phyloP scores from a whole-genome alignment of 306 rosid genomes.

The Gastrolobium villosum region DNA sequence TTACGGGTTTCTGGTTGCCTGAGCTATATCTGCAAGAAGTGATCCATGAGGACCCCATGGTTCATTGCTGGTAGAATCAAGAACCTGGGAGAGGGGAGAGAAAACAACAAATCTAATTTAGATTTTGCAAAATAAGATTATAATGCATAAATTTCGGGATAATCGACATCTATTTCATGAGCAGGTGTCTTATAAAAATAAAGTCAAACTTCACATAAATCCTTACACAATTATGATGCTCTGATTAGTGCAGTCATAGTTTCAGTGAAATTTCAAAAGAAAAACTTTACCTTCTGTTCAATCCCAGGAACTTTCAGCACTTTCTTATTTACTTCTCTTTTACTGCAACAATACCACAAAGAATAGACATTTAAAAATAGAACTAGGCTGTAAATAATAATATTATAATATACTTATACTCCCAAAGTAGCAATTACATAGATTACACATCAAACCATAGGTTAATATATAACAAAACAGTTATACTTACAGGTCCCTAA shows the following conservation, averaged over 20 bases:
- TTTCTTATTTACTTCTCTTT: constrained; percentile 95
- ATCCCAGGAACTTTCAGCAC: constrained; percentile 97
- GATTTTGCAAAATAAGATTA: constrained; percentile 27
- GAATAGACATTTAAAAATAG: constrained; percentile 36
- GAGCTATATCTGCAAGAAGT: constrained; percentile 95
- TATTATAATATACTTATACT: constrained; percentile 36
- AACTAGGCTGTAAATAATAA: background rate
- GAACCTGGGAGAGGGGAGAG: constrained; percentile 66
- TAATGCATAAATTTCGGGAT: background rate
- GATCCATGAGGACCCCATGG: constrained; percentile 99
- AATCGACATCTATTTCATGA: background rate
- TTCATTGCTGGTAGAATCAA: constrained; percentile 99
- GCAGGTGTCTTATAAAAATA: background rate
- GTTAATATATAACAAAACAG: constrained; percentile 24
- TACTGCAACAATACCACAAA: constrained; percentile 65
- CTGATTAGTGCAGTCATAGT: constrained; percentile 17
- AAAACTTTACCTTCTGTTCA: constrained; percentile 87
- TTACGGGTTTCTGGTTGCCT: constrained; percentile 93
- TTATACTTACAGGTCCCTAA: constrained; percentile 90
- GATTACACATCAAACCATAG: background rate
- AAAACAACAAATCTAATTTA: constrained; percentile 11
- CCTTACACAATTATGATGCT: constrained; percentile 20
- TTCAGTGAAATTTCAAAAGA: constrained; percentile 23
- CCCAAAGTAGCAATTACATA: constrained; percentile 27
- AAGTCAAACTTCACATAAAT: constrained; percentile 10